Conservation (phyloP, 2,329 filamentous ascomycete species). For the Hymenoscyphus scutula region DNA sequence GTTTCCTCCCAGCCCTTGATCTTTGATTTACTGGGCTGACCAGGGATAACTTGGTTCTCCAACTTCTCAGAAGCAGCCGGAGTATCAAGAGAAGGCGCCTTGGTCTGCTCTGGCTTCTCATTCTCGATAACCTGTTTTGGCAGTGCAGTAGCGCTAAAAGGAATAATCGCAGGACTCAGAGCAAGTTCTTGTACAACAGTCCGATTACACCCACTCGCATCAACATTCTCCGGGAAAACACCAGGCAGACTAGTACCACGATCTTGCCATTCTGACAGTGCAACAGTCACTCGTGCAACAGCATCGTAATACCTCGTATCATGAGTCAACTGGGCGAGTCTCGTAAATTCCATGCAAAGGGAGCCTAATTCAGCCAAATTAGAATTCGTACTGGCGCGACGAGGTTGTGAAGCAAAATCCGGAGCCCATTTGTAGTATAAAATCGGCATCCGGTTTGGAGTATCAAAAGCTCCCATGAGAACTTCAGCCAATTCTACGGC, state of each 20-base stretch:
- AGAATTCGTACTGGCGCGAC: conserved; percentile 56
- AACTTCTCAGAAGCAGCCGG: conserved; percentile 19
- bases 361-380: conserved; percentile 61
- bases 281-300: conserved; percentile 79
- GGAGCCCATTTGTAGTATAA: conserved; percentile 78
- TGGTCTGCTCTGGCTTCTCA: conserved; percentile 24
- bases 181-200: conserved; percentile 21
- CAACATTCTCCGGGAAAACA: conserved; percentile 75
- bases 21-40: conserved; percentile 27
- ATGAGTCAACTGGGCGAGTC: conserved; percentile 80
- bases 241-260: conserved; percentile 67
- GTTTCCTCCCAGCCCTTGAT: conserved; percentile 29
- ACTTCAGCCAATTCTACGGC: conserved; percentile 71
- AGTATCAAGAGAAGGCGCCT: conserved; percentile 5
- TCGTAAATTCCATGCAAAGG: conserved; percentile 83
- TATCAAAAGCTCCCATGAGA: conserved; percentile 73
- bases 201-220: conserved; percentile 73
- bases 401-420: conserved; percentile 59
- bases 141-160: conserved; percentile 11
- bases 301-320: conserved; percentile 87
- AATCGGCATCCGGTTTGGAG: conserved; percentile 88
- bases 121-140: conserved; percentile 22
- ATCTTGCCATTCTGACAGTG: conserved; percentile 72
- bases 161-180: neutral
- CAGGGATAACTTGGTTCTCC: conserved; percentile 33